phyloP scores from a whole-genome alignment of 345 rosid genomes.

The Euphorbia tirucalli region DNA sequence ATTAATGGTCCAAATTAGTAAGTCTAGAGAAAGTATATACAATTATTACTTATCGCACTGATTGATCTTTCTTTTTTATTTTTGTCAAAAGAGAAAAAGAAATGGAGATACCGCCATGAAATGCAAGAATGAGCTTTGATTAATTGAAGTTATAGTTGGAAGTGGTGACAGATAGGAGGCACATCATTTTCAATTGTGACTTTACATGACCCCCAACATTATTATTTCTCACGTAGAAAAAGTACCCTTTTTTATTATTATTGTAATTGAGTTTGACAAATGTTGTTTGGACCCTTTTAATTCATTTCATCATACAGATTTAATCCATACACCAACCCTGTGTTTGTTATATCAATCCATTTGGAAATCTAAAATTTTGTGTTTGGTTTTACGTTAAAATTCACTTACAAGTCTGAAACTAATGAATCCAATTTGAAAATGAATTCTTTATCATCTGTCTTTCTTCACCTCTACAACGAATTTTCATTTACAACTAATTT shows the following conservation, averaged over 20 bases:
- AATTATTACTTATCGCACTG: neutral
- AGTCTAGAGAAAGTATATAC: neutral
- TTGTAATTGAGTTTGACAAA: neutral
- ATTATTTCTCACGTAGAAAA: slow-evolving; percentile 1
- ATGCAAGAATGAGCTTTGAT: neutral
- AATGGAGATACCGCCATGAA: neutral
- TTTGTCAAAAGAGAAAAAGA: neutral
- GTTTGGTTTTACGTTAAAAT: too few relatives aligned
- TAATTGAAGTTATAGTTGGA: neutral
- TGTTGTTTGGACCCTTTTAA: slow-evolving; percentile 1
- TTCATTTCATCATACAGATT: neutral
- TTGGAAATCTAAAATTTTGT: too few relatives aligned
- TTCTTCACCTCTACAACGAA: too few relatives aligned
- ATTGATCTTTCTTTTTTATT: neutral
- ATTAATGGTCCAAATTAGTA: neutral
- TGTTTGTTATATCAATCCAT: too few relatives aligned
- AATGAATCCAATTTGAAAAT: too few relatives aligned
- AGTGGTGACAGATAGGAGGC: neutral
- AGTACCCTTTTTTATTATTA: neutral
- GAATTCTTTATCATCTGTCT: too few relatives aligned
- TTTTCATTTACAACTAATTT: too few relatives aligned
- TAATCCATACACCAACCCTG: too few relatives aligned
- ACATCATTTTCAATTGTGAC: slow-evolving; percentile 11
- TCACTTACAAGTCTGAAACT: too few relatives aligned
- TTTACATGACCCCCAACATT: neutral